phyloP scores from a whole-genome alignment of 2,329 filamentous ascomycete genomes.

The Hymenoscyphus linearis region DNA sequence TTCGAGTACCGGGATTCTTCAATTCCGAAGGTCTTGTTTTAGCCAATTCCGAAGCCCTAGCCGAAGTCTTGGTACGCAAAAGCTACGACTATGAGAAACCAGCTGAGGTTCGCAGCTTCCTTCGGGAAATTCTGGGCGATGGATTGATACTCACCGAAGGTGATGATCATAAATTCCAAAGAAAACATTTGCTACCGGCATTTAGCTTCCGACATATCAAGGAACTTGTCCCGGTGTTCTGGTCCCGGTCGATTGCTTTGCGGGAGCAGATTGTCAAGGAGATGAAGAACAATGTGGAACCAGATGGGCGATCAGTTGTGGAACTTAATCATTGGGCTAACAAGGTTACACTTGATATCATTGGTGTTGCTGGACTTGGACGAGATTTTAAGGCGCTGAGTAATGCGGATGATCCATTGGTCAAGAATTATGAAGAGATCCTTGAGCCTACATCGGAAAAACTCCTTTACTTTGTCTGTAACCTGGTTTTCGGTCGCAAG shows the following conservation, averaged over 20 bases:
- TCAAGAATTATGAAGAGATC: slow-evolving; percentile 48
- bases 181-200: slow-evolving; percentile 71
- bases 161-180: slow-evolving; percentile 75
- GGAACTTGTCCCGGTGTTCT: slow-evolving; percentile 77
- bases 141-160: slow-evolving; percentile 71
- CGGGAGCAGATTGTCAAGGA: slow-evolving; percentile 52
- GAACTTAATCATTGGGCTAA: slow-evolving; percentile 38
- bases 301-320: slow-evolving; percentile 39
- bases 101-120: slow-evolving; percentile 42
- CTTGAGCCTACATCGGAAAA: slow-evolving; percentile 48
- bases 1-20: slow-evolving; percentile 57
- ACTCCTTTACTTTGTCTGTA: slow-evolving; percentile 50
- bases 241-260: slow-evolving; percentile 66
- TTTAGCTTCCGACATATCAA: slow-evolving; percentile 81
- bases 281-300: slow-evolving; percentile 34
- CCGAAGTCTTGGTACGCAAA: slow-evolving; percentile 62
- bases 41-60: slow-evolving; percentile 55
- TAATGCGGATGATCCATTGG: slow-evolving; percentile 54
- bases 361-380: slow-evolving; percentile 54
- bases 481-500: slow-evolving; percentile 55
- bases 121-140: slow-evolving; percentile 61
- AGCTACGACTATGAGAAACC: slow-evolving; percentile 67
- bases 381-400: slow-evolving; percentile 61
- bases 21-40: slow-evolving; percentile 56
- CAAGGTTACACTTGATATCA: slow-evolving; percentile 10